Base-by-base conservation (phyloP, 73 alveolate species). In the Paramecium caudatum region DNA sequence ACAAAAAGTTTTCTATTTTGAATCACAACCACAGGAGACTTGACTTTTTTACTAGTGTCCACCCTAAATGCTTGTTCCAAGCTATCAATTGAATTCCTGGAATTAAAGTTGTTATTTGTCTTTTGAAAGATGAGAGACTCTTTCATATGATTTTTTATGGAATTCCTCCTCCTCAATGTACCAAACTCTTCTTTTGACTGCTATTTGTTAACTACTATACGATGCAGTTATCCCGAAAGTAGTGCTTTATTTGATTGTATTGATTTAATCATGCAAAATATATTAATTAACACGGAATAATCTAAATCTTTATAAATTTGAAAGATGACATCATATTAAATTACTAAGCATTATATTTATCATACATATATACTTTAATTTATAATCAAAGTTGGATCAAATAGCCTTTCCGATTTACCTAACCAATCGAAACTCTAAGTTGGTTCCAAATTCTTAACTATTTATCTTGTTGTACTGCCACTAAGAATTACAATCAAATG, bases 361-460 rank as follows among this genome's bases (percentile, higher is more conserved):
- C 9, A 10, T 23, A 21, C 30, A 9, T 23, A 55, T 55, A 23
- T 55, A 27, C 80, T 27, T 10, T 27, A 17, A 55, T 55, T 25
- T 27, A 55, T 55, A 23, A 55, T 55, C 80, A 55, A 27, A 23
- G 46, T 55, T 55, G 84, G 50, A 68, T 68, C 50, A 68, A 68
- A 68, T 36, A 68, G 34, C 0, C 32, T 25, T 32, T 68, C 0
- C 30, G 47, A 37, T 68, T 32, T 34, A 68, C 50, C 84, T 17
- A 68, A 25, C 84, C 84, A 68, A 68, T 68, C 84, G 13, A 68
- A 68, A 34, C 50, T 37, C 25, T 68, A 27, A 9, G 80, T 55
- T 32, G 83, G 83, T 33, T 65, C 49, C 19, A 65, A 49, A 4
- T 65, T 30, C 34, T 65, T 65, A 33, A 65, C 34, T 17, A 36